Percentiles rank a stretch among this genome's conserved stretches.
These are phyloP conservation scores for Solanum pimpinellifolium DNA, from an alignment of 257 asterid genomes.

Conservation along the genomic window DNA sequence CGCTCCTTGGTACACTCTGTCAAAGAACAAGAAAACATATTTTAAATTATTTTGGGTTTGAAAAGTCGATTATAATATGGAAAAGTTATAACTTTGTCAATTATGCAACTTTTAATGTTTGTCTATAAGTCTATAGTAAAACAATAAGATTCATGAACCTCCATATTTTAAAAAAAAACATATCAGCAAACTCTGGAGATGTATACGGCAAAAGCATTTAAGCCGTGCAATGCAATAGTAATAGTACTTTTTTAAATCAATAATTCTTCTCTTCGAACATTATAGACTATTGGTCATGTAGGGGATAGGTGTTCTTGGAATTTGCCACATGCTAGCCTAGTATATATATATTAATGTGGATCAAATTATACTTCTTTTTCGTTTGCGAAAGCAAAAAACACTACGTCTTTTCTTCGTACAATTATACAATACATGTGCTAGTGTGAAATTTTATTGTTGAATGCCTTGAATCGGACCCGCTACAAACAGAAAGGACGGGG, in stretches of 20 bases:
- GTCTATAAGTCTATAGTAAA: background rate
- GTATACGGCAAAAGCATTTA: background rate
- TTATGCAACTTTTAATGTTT: background rate
- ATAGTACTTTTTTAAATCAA: background rate
- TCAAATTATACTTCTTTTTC: background rate
- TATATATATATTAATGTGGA: background rate
- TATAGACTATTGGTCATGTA: background rate
- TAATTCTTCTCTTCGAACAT: background rate
- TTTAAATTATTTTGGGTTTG: background rate
- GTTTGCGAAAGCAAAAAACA: background rate
- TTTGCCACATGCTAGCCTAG: background rate
- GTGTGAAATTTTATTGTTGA: background rate
- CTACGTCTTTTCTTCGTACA: background rate
- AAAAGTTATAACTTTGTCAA: background rate
- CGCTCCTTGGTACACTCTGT: background rate
- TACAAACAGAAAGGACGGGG: too few species aligned
- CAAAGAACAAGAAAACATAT: background rate
- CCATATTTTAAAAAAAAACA: background rate
- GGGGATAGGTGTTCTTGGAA: background rate
- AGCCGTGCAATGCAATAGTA: background rate
- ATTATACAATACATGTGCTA: background rate
- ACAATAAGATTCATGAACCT: background rate
- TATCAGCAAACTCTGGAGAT: background rate
- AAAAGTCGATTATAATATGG: conserved; percentile 3
- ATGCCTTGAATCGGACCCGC: too few species aligned